Conservation (phyloP, 768 basidiomycete species). For the Boletus sensibilis region DNA sequence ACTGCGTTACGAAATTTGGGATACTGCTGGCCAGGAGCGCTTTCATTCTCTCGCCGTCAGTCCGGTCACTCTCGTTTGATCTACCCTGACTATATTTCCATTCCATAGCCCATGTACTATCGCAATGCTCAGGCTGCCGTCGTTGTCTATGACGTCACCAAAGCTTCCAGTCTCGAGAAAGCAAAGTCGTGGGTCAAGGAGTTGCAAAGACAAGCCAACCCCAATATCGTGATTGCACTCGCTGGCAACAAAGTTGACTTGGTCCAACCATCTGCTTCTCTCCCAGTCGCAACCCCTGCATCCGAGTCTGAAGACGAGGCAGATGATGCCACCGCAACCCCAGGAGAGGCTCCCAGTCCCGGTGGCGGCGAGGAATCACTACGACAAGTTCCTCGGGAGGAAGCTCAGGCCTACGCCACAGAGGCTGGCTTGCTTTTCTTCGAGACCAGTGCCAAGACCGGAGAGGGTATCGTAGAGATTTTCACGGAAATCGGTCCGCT, state of each 20-base stretch:
- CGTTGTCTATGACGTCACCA: slow-evolving; percentile 97
- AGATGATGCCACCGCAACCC: slow-evolving; percentile 89
- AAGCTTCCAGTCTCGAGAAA: slow-evolving; percentile 93
- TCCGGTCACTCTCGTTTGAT: slow-evolving; percentile 15
- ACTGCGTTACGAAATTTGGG: slow-evolving; percentile 95
- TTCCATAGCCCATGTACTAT: slow-evolving; percentile 90
- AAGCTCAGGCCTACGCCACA: slow-evolving; percentile 94
- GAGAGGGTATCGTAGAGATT: slow-evolving; percentile 91
- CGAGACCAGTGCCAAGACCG: slow-evolving; percentile 97
- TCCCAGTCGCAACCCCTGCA: slow-evolving; percentile 45
- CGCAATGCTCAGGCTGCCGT: slow-evolving; percentile 98
- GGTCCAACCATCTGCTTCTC: slow-evolving; percentile 62
- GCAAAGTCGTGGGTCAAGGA: slow-evolving; percentile 99
- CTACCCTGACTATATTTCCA: slow-evolving; percentile 9
- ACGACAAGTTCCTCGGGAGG: slow-evolving; percentile 89
- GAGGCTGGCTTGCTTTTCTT: slow-evolving; percentile 96
- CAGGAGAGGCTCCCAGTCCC: slow-evolving; percentile 62
- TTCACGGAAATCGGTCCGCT: slow-evolving; percentile 95
- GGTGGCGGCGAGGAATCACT: slow-evolving; percentile 62
- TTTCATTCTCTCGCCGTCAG: slow-evolving; percentile 95
- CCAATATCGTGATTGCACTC: slow-evolving; percentile 97
- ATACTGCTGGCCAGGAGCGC: slow-evolving; percentile 92
- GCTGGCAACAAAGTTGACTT: slow-evolving; percentile 98
- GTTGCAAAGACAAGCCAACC: slow-evolving; percentile 96
- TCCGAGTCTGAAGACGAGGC: slow-evolving; percentile 85